Evolutionary conservation across 106 monocot species (phyloP), one percentile per base, ranked within the genome.

Genomic region (Alisma plantagoaquatica): DNA sequence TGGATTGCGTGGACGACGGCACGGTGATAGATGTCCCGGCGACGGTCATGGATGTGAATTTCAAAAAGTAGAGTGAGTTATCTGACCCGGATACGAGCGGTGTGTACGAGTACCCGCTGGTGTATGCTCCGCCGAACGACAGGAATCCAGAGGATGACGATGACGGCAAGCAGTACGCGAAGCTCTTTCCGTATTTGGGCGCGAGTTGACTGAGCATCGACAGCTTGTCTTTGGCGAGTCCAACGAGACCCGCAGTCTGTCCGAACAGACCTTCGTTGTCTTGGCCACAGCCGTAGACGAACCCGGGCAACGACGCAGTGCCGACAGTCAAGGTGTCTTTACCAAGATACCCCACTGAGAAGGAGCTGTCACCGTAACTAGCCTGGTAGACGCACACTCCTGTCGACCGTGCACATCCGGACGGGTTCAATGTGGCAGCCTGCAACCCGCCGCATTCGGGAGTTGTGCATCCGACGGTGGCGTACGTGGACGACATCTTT

Each of bases 131-230:
- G 9, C 84, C 84, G 14, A 81, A 35, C 14, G 84, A 75, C 23
- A 96, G 60, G 49, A 45, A 77, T 0, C 94, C 94, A 5, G 76
- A 10, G 50, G 72, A 62, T 20, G 83, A 31, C 2, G 64, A 31
- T 1, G 83, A 66, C n/a, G 94, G 94, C 27, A 94, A 88, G 74
- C 94, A 94, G 68, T 94, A 94, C 41, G 84, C 69, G 83, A 94
- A 94, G 41, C 80, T 33, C 54, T 63, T 31, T 16, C 83, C 80
- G 11, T 53, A 29, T 10, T 27, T 68, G 0, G 74, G 41, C 0
- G 72, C 49, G 21, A 84, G 27, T 32, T 94, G 94, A 43, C 64
- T 56, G 8, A 81, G 60, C 41, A 94, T 38, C 19, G 94, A 94
- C 18, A 94, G 68, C 44, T 65, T 69, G 70, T 88, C 75, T 24